phyloP scores from a whole-genome alignment of 2,329 filamentous ascomycete genomes.

The Hymenoscyphus occultus region DNA sequence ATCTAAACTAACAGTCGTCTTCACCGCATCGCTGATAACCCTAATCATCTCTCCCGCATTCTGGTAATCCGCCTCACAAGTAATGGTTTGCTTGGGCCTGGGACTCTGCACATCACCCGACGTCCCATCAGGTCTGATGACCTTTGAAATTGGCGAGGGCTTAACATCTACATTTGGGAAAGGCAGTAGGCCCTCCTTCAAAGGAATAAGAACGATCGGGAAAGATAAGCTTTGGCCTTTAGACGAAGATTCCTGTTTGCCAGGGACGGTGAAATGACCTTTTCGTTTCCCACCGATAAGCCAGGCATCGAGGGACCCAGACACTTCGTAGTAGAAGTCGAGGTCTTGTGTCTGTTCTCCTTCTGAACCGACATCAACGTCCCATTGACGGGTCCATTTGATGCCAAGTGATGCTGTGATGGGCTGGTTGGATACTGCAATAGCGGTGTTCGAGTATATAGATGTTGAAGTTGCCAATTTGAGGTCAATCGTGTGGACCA shows the following conservation, averaged over 20 bases:
- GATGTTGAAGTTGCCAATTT: constrained; percentile 44
- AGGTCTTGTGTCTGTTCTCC: constrained; percentile 42
- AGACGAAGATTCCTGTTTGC: constrained; percentile 42
- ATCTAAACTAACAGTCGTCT: constrained; percentile 71
- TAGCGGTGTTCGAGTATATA: constrained; percentile 36
- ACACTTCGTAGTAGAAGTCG: constrained; percentile 81
- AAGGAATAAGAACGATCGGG: constrained; percentile 73
- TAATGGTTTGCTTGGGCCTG: constrained; percentile 38
- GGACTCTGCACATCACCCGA: constrained; percentile 22
- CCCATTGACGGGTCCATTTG: constrained; percentile 62
- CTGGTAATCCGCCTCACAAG: constrained; percentile 75
- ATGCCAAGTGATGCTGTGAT: constrained; percentile 60
- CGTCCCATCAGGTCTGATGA: constrained; percentile 16
- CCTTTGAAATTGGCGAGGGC: constrained; percentile 45
- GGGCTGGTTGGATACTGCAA: constrained; percentile 61
- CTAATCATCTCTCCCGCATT: constrained; percentile 75
- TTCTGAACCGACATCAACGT: constrained; percentile 42
- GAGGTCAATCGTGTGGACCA: constrained; percentile 78
- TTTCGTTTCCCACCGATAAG: constrained; percentile 78
- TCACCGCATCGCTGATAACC: constrained; percentile 67
- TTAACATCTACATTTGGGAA: constrained; percentile 78
- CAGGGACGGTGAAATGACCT: constrained; percentile 68
- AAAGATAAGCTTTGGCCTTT: constrained; percentile 49
- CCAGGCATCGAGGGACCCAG: constrained; percentile 73
- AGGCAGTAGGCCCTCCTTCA: constrained; percentile 73